A percentile compares a stretch with the other conserved stretches of the same genome.
These are phyloP conservation scores for Pistacia atlantica DNA, from an alignment of 345 rosid species.

Conservation along the genomic window DNA sequence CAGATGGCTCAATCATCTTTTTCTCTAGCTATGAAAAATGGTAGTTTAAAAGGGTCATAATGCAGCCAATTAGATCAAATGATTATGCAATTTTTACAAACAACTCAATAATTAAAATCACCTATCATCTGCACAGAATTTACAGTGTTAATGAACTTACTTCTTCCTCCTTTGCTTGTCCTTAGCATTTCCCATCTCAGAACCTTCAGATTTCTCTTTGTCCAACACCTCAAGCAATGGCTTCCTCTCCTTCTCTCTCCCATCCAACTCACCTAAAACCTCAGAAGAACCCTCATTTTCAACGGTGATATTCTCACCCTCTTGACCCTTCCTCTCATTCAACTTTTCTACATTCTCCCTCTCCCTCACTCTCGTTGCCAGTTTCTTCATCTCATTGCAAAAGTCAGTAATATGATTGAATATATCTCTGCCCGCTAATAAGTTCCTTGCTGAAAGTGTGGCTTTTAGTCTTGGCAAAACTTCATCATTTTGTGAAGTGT, in stretches of 20 bases:
- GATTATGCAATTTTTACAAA: too few species aligned
- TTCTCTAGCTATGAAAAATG: neutral
- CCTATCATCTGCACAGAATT: too few species aligned
- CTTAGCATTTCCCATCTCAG: constrained; percentile 40
- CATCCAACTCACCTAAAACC: constrained; percentile 35
- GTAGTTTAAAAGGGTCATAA: neutral
- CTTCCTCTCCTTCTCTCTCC: constrained; percentile 58
- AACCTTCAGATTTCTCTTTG: constrained; percentile 37
- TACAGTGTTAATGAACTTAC: constrained; percentile 35
- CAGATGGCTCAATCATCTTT: neutral
- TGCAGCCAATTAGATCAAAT: too few species aligned
- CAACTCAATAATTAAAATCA: too few species aligned
- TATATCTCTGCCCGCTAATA: constrained; percentile 81
- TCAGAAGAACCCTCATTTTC: constrained; percentile 35
- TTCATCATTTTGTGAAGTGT: constrained; percentile 34
- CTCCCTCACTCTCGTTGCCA: constrained; percentile 69
- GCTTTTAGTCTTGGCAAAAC: constrained; percentile 51
- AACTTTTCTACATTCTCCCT: constrained; percentile 47
- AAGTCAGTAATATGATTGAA: constrained; percentile 77
- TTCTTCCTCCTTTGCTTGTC: constrained; percentile 55
- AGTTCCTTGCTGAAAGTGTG: constrained; percentile 77
- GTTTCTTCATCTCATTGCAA: constrained; percentile 77
- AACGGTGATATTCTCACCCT: constrained; percentile 21
- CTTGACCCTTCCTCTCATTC: constrained; percentile 33
- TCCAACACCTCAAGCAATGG: constrained; percentile 55